Evolutionary conservation across 2,329 filamentous ascomycete genomes (phyloP).

Genomic region (Exutisphaerella laricina): DNA sequence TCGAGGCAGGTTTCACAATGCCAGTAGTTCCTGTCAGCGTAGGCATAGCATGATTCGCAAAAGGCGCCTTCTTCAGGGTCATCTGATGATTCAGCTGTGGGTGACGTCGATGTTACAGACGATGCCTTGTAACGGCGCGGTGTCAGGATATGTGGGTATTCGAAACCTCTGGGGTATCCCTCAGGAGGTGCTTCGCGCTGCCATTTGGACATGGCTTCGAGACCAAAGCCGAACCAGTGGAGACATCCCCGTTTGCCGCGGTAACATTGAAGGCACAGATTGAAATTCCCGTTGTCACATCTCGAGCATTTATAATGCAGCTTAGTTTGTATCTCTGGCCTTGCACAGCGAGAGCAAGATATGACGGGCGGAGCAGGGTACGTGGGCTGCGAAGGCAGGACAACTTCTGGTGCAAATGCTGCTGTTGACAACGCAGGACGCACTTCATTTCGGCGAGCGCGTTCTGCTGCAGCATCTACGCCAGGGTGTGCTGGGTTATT

Average conservation of each 20-base stretch:
- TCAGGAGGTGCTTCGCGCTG: constrained; percentile 36
- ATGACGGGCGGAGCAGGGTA: constrained; percentile 51
- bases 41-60: constrained; percentile 67
- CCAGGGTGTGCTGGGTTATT: constrained; percentile 4
- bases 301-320: constrained; percentile 75
- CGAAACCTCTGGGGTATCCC: constrained; percentile 38
- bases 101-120: neutral
- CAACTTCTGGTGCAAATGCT: constrained; percentile 28
- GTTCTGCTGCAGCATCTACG: constrained; percentile 1
- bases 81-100: constrained; percentile 36
- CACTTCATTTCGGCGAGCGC: constrained; percentile 11
- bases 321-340: constrained; percentile 71
- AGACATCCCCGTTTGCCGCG: constrained; percentile 68
- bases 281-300: constrained; percentile 67
- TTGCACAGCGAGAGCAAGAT: constrained; percentile 66
- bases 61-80: constrained; percentile 73
- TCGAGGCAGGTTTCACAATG: constrained; percentile 81
- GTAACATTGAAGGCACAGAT: constrained; percentile 78
- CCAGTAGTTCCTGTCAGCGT: constrained; percentile 83
- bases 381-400: constrained; percentile 40
- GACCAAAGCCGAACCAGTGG: constrained; percentile 84
- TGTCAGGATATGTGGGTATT: constrained; percentile 50
- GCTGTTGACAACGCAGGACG: constrained; percentile 21
- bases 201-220: constrained; percentile 54
- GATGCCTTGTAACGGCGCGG: constrained; percentile 41